These are phyloP conservation scores for Phylloporus scabripes DNA, from an alignment of 768 basidiomycete species.

Conservation along the genomic window DNA sequence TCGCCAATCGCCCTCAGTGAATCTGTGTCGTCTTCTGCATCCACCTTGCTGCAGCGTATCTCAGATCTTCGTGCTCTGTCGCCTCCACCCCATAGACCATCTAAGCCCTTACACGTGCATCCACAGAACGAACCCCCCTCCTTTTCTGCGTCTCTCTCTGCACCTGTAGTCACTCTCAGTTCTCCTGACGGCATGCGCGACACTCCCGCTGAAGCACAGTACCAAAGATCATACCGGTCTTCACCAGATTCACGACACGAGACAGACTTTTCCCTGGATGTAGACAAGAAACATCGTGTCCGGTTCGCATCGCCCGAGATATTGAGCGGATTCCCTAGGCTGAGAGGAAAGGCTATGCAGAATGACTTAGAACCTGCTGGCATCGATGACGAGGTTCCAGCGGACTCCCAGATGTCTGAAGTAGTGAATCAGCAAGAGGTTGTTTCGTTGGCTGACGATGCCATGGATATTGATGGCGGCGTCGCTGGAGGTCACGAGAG, in stretches of 20 bases:
- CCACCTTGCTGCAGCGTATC: background rate
- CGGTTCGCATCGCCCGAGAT: constrained; percentile 31
- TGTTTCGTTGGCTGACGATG: constrained; percentile 4
- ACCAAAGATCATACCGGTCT: constrained; percentile 13
- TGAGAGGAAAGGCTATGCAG: constrained; percentile 3
- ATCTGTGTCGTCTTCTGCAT: background rate
- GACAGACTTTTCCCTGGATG: background rate
- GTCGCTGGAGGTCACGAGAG: constrained; percentile 2
- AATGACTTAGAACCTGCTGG: constrained; percentile 2
- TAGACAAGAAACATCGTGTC: constrained; percentile 21
- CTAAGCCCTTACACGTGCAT: constrained; percentile 27
- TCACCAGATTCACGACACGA: constrained; percentile 12
- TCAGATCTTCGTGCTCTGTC: constrained; percentile 7
- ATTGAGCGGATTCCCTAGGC: constrained; percentile 9
- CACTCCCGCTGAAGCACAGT: constrained; percentile 21
- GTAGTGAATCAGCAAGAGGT: background rate
- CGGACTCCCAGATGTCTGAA: background rate
- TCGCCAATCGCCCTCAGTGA: constrained; percentile 8
- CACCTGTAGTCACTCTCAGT: constrained; percentile 1
- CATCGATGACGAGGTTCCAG: background rate
- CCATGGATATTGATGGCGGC: constrained; percentile 21
- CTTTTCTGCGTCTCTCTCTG: constrained; percentile 2
- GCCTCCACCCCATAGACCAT: constrained; percentile 16
- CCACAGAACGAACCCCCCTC: constrained; percentile 17
- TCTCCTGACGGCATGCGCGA: constrained; percentile 18